Percentiles rank a stretch among this genome's conserved stretches.
These are phyloP conservation scores for Schizochytrium sp. DNA, from an alignment of 108 stramenopile species.

Conservation along the genomic window DNA sequence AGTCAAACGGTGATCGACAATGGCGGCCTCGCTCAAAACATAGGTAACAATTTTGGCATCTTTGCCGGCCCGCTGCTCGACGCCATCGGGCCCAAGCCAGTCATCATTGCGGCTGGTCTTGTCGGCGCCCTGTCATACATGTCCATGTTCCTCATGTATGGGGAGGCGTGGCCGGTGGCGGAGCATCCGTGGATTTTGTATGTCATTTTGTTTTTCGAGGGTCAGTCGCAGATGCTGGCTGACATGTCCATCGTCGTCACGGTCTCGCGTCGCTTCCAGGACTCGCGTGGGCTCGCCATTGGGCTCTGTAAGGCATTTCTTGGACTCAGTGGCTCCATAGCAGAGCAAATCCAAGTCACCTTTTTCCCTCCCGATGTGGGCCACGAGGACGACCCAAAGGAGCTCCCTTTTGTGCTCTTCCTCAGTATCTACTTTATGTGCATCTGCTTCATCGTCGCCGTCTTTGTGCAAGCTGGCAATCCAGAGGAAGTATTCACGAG, in stretches of 20 bases:
- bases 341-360: background rate
- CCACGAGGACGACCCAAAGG: background rate
- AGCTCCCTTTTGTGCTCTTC: background rate
- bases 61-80: background rate
- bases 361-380: background rate
- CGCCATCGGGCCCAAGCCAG: background rate
- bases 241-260: constrained; percentile 4
- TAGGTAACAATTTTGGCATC: background rate
- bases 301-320: background rate
- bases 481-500: background rate
- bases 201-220: background rate
- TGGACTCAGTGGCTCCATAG: background rate
- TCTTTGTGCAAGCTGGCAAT: background rate
- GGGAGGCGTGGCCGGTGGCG: background rate
- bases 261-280: background rate
- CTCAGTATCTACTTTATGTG: background rate
- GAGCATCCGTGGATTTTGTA: background rate
- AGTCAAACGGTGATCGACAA: background rate
- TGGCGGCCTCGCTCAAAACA: background rate
- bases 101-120: background rate
- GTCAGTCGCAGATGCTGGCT: background rate
- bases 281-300: background rate
- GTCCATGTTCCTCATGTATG: background rate
- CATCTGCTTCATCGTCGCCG: background rate
- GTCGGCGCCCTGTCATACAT: background rate